Base-by-base conservation (phyloP, 768 basidiomycete genomes). In the Lentinula raphanica region DNA sequence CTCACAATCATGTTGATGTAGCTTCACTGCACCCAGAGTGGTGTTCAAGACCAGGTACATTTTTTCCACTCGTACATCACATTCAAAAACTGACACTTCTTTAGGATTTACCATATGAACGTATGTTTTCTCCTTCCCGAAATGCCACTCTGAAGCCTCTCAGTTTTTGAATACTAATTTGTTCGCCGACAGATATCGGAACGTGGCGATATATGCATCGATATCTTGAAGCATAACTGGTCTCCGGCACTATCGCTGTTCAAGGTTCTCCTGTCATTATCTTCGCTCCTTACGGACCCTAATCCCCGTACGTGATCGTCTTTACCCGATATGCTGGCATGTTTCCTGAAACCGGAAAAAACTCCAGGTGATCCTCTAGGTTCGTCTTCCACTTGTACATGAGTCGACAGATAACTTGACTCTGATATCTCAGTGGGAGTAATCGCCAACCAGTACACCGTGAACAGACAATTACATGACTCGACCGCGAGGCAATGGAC, bases 221-320 rank as follows among this genome's bases (percentile, higher is more conserved):
- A 97, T 72, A 92, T 96, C 51, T 81, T 98, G 59, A 97, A 98
- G 74, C 81, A 85, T 66, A 90, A 92, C 65, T 98, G 94, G 94
- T 94, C 92, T 1, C 94, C 94, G 6, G 94, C 94, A 2, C 72
- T 98, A 21, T 95, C 93, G 2, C 76, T 98, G 49, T 94, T 91
- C 79, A 97, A 98, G 76, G 90, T 96, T 66, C 87, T 98, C 72
- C 83, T 98, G 19, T 95, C 93, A 27, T 80, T 98, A 3, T 95
- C 93, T 0, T 95, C 93, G 0, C 82, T 98, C 11, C 77, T 98
- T 50, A 94, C 93, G 11, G 94, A 97, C 64, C 94, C 94, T 0
- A 98, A 98, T 74, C 94, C 94, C 1, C 81, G 92, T 93, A 68
- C 60, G 90, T 78, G 35, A 17, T 31, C 31, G 13, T 25, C 23